phyloP scores from a whole-genome alignment of 2,329 filamentous ascomycete genomes.

The Trichoderma pleuroti region DNA sequence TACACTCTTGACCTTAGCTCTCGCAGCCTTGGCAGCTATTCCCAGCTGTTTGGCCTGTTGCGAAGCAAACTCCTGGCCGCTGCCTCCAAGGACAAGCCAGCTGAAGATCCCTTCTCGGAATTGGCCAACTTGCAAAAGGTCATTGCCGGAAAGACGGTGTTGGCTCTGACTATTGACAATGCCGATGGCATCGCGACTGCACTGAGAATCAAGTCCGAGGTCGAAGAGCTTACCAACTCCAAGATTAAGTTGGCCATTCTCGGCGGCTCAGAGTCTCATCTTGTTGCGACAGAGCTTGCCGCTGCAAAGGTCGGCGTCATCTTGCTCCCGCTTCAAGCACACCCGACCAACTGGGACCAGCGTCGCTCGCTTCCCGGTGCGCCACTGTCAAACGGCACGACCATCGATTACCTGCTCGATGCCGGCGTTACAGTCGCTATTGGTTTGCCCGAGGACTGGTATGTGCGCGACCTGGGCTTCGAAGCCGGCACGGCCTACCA shows the following conservation, averaged over 20 bases:
- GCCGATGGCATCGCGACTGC: slow-evolving; percentile 60
- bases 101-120: slow-evolving; percentile 45
- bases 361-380: slow-evolving; percentile 60
- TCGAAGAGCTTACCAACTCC: slow-evolving; percentile 44
- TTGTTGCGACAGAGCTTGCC: slow-evolving; percentile 57
- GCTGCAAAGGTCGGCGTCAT: slow-evolving; percentile 56
- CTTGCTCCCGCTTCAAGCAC: slow-evolving; percentile 56
- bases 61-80: slow-evolving; percentile 54
- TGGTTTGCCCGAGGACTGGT: slow-evolving; percentile 60
- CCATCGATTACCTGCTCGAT: slow-evolving; percentile 53
- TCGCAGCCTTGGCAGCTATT: slow-evolving; percentile 47
- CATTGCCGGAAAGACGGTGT: slow-evolving; percentile 49
- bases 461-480: slow-evolving; percentile 57
- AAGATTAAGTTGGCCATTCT: slow-evolving; percentile 54
- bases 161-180: slow-evolving; percentile 58
- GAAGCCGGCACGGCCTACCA: slow-evolving; percentile 57
- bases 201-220: slow-evolving; percentile 54
- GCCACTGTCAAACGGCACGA: slow-evolving; percentile 63
- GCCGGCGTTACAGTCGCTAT: slow-evolving; percentile 58
- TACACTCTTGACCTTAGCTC: slow-evolving; percentile 50
- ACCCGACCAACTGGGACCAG: slow-evolving; percentile 56
- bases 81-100: slow-evolving; percentile 35
- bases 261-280: slow-evolving; percentile 60
- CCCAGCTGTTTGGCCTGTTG: slow-evolving; percentile 50
- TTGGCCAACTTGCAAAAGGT: slow-evolving; percentile 51